Percentiles rank a stretch among this genome's conserved stretches.
Evolutionary conservation across 2,329 filamentous ascomycete genomes (phyloP).

Genomic region (Neurospora sp.): DNA sequence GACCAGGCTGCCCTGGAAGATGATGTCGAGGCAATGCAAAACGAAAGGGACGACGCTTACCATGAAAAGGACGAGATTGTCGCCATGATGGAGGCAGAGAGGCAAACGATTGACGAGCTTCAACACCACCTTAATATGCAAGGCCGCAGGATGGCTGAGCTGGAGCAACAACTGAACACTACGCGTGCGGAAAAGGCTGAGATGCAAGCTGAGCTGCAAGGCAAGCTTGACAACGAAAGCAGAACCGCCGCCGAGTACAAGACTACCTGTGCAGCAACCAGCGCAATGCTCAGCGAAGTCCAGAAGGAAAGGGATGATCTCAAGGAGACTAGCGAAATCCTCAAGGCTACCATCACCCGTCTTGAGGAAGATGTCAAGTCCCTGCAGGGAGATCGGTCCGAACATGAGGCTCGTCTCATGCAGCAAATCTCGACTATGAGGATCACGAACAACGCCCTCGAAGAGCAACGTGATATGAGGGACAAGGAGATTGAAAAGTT

Average conservation of each 20-base stretch:
- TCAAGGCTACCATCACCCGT: slow-evolving; percentile 7
- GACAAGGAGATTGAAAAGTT: slow-evolving; percentile 17
- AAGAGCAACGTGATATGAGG: slow-evolving; percentile 15
- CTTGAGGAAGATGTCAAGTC: slow-evolving; percentile 12
- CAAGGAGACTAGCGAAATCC: slow-evolving; percentile 16
- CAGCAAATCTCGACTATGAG: slow-evolving; percentile 16
- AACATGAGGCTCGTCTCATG: slow-evolving; percentile 12
- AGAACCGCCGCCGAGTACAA: slow-evolving; percentile 23
- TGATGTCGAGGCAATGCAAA: slow-evolving; percentile 1
- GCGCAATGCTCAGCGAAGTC: slow-evolving; percentile 24
- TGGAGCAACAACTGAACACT: slow-evolving; percentile 20
- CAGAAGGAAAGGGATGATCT: slow-evolving; percentile 27
- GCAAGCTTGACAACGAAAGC: slow-evolving; percentile 23
- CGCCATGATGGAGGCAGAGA: slow-evolving; percentile 13
- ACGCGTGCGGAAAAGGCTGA: slow-evolving; percentile 14
- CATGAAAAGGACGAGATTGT: not conserved
- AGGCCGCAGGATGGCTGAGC: slow-evolving; percentile 26
- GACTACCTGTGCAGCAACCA: slow-evolving; percentile 26
- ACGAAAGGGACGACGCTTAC: slow-evolving; percentile 4
- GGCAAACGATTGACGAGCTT: slow-evolving; percentile 24
- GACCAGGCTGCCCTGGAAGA: slow-evolving; percentile 20
- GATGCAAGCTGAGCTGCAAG: slow-evolving; percentile 13
- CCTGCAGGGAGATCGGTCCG: slow-evolving; percentile 12
- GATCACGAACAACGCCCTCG: slow-evolving; percentile 13
- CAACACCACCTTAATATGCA: slow-evolving; percentile 25